A percentile compares a stretch with the other conserved stretches of the same genome.
Conservation (phyloP, 768 basidiomycete species). For the Favolaschia claudopus region DNA sequence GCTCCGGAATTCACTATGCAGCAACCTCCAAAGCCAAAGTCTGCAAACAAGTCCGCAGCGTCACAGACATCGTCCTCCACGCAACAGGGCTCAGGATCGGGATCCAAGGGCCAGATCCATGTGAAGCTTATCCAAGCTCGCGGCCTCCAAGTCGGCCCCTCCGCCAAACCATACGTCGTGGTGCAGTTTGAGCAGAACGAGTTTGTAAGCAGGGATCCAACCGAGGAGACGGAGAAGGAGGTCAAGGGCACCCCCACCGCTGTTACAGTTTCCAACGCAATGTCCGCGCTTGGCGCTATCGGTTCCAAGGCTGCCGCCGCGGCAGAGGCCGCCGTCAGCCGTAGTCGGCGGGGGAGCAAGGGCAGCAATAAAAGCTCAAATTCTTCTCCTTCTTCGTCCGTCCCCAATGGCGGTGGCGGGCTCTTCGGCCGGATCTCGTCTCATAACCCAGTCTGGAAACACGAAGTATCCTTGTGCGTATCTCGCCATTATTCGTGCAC, state of each 20-base stretch:
- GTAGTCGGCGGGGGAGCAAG: conserved; percentile 45
- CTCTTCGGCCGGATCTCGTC: conserved; percentile 74
- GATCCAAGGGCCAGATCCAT: conserved; percentile 79
- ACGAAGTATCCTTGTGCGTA: conserved; percentile 96
- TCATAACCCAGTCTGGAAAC: conserved; percentile 98
- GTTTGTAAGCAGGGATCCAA: conserved; percentile 92
- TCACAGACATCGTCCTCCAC: conserved; percentile 51
- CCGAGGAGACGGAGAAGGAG: conserved; percentile 85
- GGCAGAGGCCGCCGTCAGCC: conserved; percentile 36
- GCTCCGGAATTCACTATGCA: conserved; percentile 87
- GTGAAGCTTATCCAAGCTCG: conserved; percentile 96
- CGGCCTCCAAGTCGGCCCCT: conserved; percentile 74
- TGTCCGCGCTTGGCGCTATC: conserved; percentile 73
- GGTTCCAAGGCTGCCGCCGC: conserved; percentile 53
- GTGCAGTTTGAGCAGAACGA: conserved; percentile 99
- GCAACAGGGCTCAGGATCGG: conserved; percentile 39
- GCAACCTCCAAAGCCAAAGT: conserved; percentile 50
- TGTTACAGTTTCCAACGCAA: conserved; percentile 67
- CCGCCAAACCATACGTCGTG: conserved; percentile 89
- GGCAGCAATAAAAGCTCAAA: conserved; percentile 52
- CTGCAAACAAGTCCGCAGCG: conserved; percentile 46
- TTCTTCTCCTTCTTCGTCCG: conserved; percentile 41
- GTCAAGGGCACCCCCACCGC: conserved; percentile 82
- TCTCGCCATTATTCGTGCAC: conserved; percentile 25
- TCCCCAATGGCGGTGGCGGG: conserved; percentile 44